A percentile compares a stretch with the other conserved stretches of the same genome.
These are phyloP conservation scores for Pestalotiopsis sp. DNA, from an alignment of 2,329 filamentous ascomycete species.

Conservation along the genomic window DNA sequence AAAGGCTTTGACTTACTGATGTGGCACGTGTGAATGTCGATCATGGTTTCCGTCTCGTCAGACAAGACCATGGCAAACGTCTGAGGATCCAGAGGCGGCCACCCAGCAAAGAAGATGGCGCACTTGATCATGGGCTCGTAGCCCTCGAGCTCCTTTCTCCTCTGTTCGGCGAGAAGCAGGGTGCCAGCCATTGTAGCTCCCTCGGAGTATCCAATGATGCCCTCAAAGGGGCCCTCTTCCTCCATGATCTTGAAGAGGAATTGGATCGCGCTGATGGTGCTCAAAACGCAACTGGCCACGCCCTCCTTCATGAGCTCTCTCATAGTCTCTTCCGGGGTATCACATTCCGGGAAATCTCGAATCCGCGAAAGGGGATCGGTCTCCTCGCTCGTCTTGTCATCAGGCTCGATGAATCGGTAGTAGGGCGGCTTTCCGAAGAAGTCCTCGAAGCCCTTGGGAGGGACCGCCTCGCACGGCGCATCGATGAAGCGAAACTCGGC, in stretches of 20 bases:
- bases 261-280: conserved; percentile 43
- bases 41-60: conserved; percentile 50
- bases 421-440: conserved; percentile 60
- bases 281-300: conserved; percentile 38
- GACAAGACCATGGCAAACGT: conserved; percentile 47
- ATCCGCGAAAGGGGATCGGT: conserved; percentile 54
- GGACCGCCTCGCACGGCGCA: conserved; percentile 50
- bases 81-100: conserved; percentile 51
- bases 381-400: conserved; percentile 42
- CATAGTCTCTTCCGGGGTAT: conserved; percentile 58
- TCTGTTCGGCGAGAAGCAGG: conserved; percentile 32
- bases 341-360: conserved; percentile 54
- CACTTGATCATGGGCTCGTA: conserved; percentile 44
- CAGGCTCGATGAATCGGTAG: conserved; percentile 57
- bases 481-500: conserved; percentile 55
- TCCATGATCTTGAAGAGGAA: conserved; percentile 38
- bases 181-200: conserved; percentile 33
- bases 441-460: conserved; percentile 56
- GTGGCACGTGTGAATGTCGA: conserved; percentile 56
- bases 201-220: conserved; percentile 34
- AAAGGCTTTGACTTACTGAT: conserved; percentile 40
- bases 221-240: conserved; percentile 34
- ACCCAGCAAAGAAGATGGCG: conserved; percentile 55
- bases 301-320: conserved; percentile 48
- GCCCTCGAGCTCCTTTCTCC: conserved; percentile 26